A percentile compares a stretch with the other conserved stretches of the same genome.
phyloP scores from a whole-genome alignment of 2,329 filamentous ascomycete genomes.

The Mollisiaceae sp. region DNA sequence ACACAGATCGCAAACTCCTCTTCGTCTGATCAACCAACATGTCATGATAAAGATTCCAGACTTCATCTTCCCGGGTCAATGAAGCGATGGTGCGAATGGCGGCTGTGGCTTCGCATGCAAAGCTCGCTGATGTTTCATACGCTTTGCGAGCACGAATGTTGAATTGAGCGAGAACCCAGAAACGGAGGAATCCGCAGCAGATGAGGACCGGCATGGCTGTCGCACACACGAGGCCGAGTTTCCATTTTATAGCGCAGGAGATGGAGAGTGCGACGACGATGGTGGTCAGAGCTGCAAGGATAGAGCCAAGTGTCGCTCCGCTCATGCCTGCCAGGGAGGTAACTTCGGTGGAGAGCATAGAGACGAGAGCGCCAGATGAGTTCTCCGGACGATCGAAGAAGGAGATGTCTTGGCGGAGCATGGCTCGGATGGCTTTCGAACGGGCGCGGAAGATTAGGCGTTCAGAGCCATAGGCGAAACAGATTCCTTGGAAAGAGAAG shows the following conservation, averaged over 20 bases:
- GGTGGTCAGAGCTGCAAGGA: slow-evolving; percentile 79
- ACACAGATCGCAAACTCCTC: slow-evolving; percentile 17
- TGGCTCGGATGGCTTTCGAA: slow-evolving; percentile 72
- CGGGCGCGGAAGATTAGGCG: slow-evolving; percentile 69
- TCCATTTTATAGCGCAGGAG: slow-evolving; percentile 44
- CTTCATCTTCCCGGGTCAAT: slow-evolving; percentile 47
- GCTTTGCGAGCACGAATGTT: slow-evolving; percentile 44
- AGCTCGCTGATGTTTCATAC: slow-evolving; percentile 48
- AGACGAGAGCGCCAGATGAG: slow-evolving; percentile 82
- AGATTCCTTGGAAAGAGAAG: slow-evolving; percentile 24
- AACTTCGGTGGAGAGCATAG: slow-evolving; percentile 83
- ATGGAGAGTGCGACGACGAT: slow-evolving; percentile 67
- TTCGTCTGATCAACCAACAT: not conserved
- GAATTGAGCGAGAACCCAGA: slow-evolving; percentile 50
- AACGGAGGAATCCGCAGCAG: slow-evolving; percentile 47
- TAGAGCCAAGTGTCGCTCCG: slow-evolving; percentile 82
- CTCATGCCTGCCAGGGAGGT: slow-evolving; percentile 76
- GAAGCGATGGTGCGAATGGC: slow-evolving; percentile 52
- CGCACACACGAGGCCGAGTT: slow-evolving; percentile 46
- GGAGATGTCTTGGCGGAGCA: slow-evolving; percentile 87
- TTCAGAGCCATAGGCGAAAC: slow-evolving; percentile 49
- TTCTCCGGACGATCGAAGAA: slow-evolving; percentile 92
- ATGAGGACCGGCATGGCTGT: slow-evolving; percentile 43
- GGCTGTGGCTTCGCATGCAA: slow-evolving; percentile 53
- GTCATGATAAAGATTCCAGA: not conserved